phyloP scores from a whole-genome alignment of 106 monocot species.

The Agapanthus africanus region DNA sequence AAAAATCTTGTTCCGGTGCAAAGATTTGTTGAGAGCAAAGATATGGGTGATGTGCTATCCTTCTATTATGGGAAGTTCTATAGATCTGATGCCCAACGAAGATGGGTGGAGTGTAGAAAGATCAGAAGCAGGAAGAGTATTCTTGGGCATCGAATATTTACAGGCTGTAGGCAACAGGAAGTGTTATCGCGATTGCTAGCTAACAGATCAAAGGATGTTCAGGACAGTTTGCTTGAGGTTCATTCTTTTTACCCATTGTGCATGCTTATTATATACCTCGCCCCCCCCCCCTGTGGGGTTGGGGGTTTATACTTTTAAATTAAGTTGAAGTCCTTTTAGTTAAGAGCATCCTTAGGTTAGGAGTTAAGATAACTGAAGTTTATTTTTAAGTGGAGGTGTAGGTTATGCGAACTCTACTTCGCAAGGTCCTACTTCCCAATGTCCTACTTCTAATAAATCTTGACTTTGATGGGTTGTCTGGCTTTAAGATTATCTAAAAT shows the following conservation, averaged over 20 bases:
- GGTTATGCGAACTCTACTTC: no score
- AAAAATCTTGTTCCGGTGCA: constrained; percentile 61
- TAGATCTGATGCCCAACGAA: constrained; percentile 56
- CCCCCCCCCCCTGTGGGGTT: no score
- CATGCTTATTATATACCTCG: background rate
- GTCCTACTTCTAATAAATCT: no score
- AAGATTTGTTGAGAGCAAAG: constrained; percentile 51
- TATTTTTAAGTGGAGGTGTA: no score
- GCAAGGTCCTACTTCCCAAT: no score
- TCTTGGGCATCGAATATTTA: constrained; percentile 66
- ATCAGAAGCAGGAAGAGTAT: constrained; percentile 49
- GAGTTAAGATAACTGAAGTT: no score
- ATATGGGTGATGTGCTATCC: constrained; percentile 62
- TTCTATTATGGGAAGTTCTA: constrained; percentile 90
- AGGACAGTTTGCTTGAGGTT: constrained; percentile 64
- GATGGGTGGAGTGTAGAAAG: constrained; percentile 76
- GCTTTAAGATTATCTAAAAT: no score
- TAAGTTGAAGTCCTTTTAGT: background rate
- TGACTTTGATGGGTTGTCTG: no score
- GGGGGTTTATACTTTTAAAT: no score
- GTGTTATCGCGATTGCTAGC: constrained; percentile 51
- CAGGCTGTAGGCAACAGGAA: constrained; percentile 76
- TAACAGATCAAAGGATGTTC: constrained; percentile 21
- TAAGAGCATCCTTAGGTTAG: no score
- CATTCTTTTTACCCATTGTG: background rate